These are phyloP conservation scores for Hibiscus tridactylites DNA, from an alignment of 345 rosid genomes.

Conservation along the genomic window DNA sequence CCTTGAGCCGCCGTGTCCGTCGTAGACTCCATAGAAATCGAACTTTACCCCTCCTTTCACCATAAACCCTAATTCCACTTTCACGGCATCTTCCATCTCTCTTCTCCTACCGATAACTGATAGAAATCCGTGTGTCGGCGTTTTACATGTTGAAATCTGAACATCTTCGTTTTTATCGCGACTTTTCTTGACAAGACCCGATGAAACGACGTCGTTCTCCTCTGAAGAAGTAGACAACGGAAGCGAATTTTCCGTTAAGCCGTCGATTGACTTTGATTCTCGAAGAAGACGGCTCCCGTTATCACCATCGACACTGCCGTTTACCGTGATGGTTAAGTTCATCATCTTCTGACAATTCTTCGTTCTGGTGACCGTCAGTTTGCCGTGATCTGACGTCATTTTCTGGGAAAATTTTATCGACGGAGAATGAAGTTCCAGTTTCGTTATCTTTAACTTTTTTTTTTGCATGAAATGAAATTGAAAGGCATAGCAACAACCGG, in stretches of 20 bases:
- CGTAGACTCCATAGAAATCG: slow-evolving; percentile 58
- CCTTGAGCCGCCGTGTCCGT: slow-evolving; percentile 60
- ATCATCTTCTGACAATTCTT: slow-evolving; percentile 8
- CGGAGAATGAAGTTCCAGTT: neutral
- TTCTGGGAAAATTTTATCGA: neutral
- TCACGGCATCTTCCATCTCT: slow-evolving; percentile 66
- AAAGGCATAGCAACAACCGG: neutral
- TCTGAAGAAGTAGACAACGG: too few species aligned
- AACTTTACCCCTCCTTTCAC: slow-evolving; percentile 17
- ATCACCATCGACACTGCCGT: neutral
- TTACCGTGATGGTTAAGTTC: slow-evolving; percentile 6
- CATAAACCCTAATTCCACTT: slow-evolving; percentile 37
- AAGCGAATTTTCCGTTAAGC: slow-evolving; percentile 13
- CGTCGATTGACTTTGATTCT: neutral
- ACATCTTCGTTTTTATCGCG: neutral
- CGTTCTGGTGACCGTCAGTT: slow-evolving; percentile 3
- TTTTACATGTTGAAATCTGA: neutral
- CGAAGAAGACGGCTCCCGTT: neutral
- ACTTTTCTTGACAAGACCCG: neutral
- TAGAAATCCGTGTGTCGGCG: slow-evolving; percentile 28
- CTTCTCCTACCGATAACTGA: slow-evolving; percentile 55
- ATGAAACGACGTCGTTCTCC: slow-evolving; percentile 4
- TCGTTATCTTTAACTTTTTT: neutral
- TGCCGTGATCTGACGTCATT: slow-evolving; percentile 11
- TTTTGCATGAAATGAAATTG: slow-evolving; percentile 18